phyloP scores from a whole-genome alignment of 164 flowering plant species.

The Chimonanthus praecox region DNA sequence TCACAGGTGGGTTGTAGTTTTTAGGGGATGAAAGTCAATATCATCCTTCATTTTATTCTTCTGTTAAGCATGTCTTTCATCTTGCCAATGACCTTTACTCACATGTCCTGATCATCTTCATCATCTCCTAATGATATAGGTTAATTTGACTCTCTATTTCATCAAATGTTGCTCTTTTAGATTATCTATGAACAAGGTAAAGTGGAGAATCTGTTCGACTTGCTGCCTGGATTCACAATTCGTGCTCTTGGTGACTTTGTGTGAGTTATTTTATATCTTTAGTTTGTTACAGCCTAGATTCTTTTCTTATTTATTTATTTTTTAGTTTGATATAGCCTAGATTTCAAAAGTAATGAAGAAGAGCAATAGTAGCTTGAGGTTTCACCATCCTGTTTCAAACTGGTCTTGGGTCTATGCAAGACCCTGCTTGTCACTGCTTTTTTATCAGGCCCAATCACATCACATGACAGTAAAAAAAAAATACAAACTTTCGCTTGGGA shows the following conservation, averaged over 20 bases:
- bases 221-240: slow-evolving; percentile 65
- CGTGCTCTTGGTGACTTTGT: slow-evolving; percentile 64
- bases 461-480: not conserved
- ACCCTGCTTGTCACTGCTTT: not conserved
- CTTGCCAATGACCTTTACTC: not conserved
- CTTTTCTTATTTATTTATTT: not conserved
- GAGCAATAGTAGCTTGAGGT: not conserved
- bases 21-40: not conserved
- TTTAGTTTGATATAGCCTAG: not conserved
- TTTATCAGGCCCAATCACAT: not conserved
- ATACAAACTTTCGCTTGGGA: not conserved
- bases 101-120: not conserved
- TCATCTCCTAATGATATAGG: not conserved
- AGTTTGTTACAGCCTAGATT: not conserved
- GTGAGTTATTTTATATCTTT: slow-evolving; percentile 39
- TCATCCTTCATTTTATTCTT: not conserved
- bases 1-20: slow-evolving; percentile 45
- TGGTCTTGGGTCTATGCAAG: no score
- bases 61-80: not conserved
- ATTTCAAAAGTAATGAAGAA: not conserved
- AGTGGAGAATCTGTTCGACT: slow-evolving; percentile 60
- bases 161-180: slow-evolving; percentile 25
- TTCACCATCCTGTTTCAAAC: not conserved
- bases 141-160: not conserved
- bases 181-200: slow-evolving; percentile 57